phyloP scores from a whole-genome alignment of 225 moss, liverwort and hornwort genomes.

The Neckera pumila region DNA sequence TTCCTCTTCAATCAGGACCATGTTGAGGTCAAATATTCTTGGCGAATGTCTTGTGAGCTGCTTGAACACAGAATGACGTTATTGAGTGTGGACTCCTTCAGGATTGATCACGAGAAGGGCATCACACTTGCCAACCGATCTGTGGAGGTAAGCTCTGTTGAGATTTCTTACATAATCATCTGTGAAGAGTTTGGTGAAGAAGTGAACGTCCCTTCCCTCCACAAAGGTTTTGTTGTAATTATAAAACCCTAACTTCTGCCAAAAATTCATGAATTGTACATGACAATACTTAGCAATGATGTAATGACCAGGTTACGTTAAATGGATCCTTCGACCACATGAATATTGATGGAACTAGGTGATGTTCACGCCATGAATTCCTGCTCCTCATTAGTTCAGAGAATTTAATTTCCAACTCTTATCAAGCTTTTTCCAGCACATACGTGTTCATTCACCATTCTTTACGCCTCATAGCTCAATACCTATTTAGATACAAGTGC shows the following conservation, averaged over 20 bases:
- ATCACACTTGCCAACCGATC: slow-evolving; percentile 62
- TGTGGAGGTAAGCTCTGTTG: slow-evolving; percentile 44
- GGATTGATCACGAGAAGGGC: slow-evolving; percentile 69
- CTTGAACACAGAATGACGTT: not conserved
- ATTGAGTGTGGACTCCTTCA: slow-evolving; percentile 16
- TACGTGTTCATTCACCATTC: not conserved
- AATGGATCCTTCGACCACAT: slow-evolving; percentile 90
- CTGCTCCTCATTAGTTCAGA: not conserved
- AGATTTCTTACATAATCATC: not conserved
- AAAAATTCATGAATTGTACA: not conserved
- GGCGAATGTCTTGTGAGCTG: not conserved
- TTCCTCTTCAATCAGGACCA: not conserved
- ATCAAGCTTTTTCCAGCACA: not conserved
- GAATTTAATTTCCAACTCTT: not conserved
- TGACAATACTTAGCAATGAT: not conserved
- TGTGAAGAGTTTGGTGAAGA: not conserved
- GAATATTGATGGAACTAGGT: slow-evolving; percentile 92
- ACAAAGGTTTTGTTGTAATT: not conserved
- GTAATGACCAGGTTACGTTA: slow-evolving; percentile 51
- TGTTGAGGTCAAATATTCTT: not conserved
- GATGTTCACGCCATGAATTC: not conserved
- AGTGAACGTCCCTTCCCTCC: not conserved
- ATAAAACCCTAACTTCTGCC: not conserved
- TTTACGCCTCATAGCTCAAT: not conserved
- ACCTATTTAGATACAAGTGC: not conserved